These are phyloP conservation scores for Cryptosporidium bovis DNA, from an alignment of 169 alveolate species.

Conservation along the genomic window DNA sequence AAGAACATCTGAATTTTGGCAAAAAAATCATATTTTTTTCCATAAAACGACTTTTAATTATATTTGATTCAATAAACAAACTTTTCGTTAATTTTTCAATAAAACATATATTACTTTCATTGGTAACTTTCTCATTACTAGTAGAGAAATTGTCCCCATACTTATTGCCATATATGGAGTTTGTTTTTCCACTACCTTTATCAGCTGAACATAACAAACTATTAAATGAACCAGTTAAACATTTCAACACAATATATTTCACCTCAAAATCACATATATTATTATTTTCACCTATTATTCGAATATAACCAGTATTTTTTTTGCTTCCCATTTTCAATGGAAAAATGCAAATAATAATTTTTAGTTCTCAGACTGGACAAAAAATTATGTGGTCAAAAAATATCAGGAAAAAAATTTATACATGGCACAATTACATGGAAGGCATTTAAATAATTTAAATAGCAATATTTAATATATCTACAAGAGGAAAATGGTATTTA, in stretches of 20 bases:
- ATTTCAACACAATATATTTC: constrained; percentile 1
- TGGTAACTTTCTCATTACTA: not conserved
- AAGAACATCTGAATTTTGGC: constrained; percentile 33
- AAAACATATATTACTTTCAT: not conserved
- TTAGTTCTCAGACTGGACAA: constrained; percentile 27
- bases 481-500: not conserved
- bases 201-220: constrained; percentile 1
- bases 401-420: not conserved
- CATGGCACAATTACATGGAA: not conserved
- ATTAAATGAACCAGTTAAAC: constrained; percentile 7
- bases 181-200: not conserved
- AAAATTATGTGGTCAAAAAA: constrained; percentile 60
- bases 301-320: constrained; percentile 25
- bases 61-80: constrained; percentile 13
- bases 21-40: not conserved
- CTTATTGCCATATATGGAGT: constrained; percentile 13
- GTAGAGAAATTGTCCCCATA: not conserved
- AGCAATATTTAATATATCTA: not conserved
- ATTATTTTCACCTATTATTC: constrained; percentile 10
- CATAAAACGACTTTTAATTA: constrained; percentile 2
- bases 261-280: not conserved
- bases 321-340: not conserved
- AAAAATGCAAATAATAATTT: constrained; percentile 23
- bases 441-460: not conserved
- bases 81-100: constrained; percentile 14